Conservation (phyloP, 164 flowering plant species). For the Vitis rotundifolia region DNA sequence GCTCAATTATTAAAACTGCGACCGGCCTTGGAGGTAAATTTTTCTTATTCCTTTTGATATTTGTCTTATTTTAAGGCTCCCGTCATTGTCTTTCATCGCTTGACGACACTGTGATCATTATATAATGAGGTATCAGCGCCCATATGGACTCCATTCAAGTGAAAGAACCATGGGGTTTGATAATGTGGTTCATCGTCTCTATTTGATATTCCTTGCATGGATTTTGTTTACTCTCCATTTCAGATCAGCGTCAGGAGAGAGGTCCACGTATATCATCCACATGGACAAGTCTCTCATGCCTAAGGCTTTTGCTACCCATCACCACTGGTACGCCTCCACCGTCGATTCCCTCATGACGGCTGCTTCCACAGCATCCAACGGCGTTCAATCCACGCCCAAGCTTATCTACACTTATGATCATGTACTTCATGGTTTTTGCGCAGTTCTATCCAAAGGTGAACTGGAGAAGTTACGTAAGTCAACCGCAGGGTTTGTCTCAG, state of each 20-base stretch:
- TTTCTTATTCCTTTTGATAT: too few species aligned
- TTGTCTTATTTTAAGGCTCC: too few species aligned
- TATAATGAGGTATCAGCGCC: too few species aligned
- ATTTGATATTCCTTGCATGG: not conserved
- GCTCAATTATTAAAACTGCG: too few species aligned
- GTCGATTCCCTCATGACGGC: constrained; percentile 28
- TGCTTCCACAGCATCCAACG: not conserved
- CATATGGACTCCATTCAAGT: too few species aligned
- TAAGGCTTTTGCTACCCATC: constrained; percentile 32
- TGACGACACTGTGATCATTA: too few species aligned
- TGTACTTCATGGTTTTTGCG: constrained; percentile 55
- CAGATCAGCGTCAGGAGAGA: constrained; percentile 2
- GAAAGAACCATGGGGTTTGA: not conserved
- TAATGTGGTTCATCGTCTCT: not conserved
- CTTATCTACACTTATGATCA: constrained; percentile 43
- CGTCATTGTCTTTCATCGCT: too few species aligned
- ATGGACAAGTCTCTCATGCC: constrained; percentile 66
- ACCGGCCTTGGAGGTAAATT: too few species aligned
- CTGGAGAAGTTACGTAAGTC: constrained; percentile 22
- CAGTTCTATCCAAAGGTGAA: constrained; percentile 28
- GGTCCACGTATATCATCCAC: constrained; percentile 47
- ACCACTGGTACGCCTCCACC: constrained; percentile 41
- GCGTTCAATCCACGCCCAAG: not conserved
- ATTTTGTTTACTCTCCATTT: not conserved
- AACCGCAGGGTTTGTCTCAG: constrained; percentile 35